Evolutionary conservation across 2,329 filamentous ascomycete genomes (phyloP).

Genomic region (Alternaria triticimaculans): DNA sequence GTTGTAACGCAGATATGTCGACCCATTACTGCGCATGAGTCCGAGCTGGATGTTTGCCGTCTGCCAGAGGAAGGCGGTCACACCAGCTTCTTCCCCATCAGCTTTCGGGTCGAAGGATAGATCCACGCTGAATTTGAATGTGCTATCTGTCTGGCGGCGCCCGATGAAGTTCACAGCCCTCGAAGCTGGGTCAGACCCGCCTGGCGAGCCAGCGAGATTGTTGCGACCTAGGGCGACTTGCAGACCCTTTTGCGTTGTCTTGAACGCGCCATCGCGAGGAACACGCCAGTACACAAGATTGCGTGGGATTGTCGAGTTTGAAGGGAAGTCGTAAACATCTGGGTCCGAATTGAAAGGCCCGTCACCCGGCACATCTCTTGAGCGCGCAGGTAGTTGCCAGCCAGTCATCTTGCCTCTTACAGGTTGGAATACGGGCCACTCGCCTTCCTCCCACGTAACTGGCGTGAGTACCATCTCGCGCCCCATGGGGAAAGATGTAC

Average conservation of each 20-base stretch:
- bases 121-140: constrained; percentile 60
- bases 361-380: constrained; percentile 45
- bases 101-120: constrained; percentile 44
- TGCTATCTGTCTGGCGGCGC: constrained; percentile 59
- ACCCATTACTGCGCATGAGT: constrained; percentile 21
- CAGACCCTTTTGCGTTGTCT: constrained; percentile 14
- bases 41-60: constrained; percentile 59
- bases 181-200: constrained; percentile 52
- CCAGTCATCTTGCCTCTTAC: constrained; percentile 56
- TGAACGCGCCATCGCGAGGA: neutral
- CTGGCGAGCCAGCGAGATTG: constrained; percentile 60
- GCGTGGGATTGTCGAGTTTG: constrained; percentile 53
- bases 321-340: constrained; percentile 56
- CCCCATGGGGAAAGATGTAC: constrained; percentile 35
- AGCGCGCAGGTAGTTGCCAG: constrained; percentile 44
- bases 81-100: constrained; percentile 58
- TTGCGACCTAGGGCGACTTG: constrained; percentile 54
- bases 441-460: constrained; percentile 30
- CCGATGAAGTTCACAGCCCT: constrained; percentile 60
- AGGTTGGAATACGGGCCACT: constrained; percentile 55
- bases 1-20: constrained; percentile 52
- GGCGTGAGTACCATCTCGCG: constrained; percentile 34
- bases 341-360: constrained; percentile 51
- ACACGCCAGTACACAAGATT: constrained; percentile 62
- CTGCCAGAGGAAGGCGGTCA: constrained; percentile 61